A percentile compares a stretch with the other conserved stretches of the same genome.
Evolutionary conservation across 2,329 filamentous ascomycete genomes (phyloP).

Genomic region (Sordariomycetes sp.): DNA sequence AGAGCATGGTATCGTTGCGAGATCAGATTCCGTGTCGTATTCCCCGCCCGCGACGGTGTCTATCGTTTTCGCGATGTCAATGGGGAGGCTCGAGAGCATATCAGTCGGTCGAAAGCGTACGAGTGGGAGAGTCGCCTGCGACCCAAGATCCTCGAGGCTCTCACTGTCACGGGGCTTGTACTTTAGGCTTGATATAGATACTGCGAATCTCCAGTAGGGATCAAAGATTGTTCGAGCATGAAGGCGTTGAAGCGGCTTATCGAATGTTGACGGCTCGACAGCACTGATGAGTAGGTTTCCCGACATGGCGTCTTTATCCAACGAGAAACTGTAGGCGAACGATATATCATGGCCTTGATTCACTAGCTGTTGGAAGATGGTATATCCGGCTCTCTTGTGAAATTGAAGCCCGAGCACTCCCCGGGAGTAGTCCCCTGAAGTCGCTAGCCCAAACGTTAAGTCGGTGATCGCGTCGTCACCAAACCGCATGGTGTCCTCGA

Average conservation of each 20-base stretch:
- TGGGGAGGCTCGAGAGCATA: slow-evolving; percentile 55
- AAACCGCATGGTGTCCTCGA: slow-evolving; percentile 55
- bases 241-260: slow-evolving; percentile 48
- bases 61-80: slow-evolving; percentile 37
- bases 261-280: slow-evolving; percentile 53
- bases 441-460: slow-evolving; percentile 63
- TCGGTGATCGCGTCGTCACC: slow-evolving; percentile 35
- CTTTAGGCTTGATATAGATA: slow-evolving; percentile 31
- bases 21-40: slow-evolving; percentile 16
- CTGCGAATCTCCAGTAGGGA: slow-evolving; percentile 20
- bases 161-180: slow-evolving; percentile 30
- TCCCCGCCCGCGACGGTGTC: slow-evolving; percentile 41
- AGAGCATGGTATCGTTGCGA: slow-evolving; percentile 36
- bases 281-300: slow-evolving; percentile 66
- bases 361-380: slow-evolving; percentile 35
- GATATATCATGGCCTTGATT: slow-evolving; percentile 47
- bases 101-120: slow-evolving; percentile 64
- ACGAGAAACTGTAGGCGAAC: slow-evolving; percentile 61
- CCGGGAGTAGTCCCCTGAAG: slow-evolving; percentile 43
- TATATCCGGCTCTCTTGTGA: neutral
- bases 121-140: slow-evolving; percentile 27
- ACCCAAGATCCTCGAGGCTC: slow-evolving; percentile 32
- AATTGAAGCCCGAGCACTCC: slow-evolving; percentile 75
- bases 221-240: slow-evolving; percentile 38
- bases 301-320: slow-evolving; percentile 53